Evolutionary conservation across 176 grass and related monocot species (phyloP).

Genomic region (Carex scoparia): DNA sequence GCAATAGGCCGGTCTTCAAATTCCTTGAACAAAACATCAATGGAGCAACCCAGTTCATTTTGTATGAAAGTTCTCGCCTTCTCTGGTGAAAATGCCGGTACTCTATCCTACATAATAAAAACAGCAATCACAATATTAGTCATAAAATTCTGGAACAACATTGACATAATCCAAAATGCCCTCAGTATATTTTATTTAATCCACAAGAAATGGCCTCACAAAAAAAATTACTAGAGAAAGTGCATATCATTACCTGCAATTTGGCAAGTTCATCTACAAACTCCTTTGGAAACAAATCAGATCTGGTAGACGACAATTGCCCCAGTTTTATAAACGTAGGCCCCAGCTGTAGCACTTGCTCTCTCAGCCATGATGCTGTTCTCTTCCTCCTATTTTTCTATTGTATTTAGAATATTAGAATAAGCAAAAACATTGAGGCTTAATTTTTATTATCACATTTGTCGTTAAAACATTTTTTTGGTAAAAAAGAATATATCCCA

Average conservation of each 20-base stretch:
- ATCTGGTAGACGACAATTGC: slow-evolving; percentile 90
- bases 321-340: slow-evolving; percentile 97
- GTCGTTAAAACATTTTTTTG: not conserved
- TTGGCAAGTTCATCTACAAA: slow-evolving; percentile 95
- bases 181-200: not conserved
- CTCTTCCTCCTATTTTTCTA: slow-evolving; percentile 70
- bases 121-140: not conserved
- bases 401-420: slow-evolving; percentile 21
- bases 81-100: slow-evolving; percentile 93
- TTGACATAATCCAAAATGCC: not conserved
- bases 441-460: not conserved
- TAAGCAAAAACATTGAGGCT: slow-evolving; percentile 11
- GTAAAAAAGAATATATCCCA: not conserved
- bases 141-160: not conserved
- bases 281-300: slow-evolving; percentile 86
- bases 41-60: slow-evolving; percentile 69
- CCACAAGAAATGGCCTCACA: not conserved
- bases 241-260: slow-evolving; percentile 58
- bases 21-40: slow-evolving; percentile 83
- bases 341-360: slow-evolving; percentile 87
- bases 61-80: slow-evolving; percentile 78
- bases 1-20: slow-evolving; percentile 89
- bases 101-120: slow-evolving; percentile 62
- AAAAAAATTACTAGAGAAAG: not conserved
- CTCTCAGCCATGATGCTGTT: slow-evolving; percentile 90